Conservation (phyloP, 2,329 filamentous ascomycete genomes). For the Aspergillus spinulosporus region DNA sequence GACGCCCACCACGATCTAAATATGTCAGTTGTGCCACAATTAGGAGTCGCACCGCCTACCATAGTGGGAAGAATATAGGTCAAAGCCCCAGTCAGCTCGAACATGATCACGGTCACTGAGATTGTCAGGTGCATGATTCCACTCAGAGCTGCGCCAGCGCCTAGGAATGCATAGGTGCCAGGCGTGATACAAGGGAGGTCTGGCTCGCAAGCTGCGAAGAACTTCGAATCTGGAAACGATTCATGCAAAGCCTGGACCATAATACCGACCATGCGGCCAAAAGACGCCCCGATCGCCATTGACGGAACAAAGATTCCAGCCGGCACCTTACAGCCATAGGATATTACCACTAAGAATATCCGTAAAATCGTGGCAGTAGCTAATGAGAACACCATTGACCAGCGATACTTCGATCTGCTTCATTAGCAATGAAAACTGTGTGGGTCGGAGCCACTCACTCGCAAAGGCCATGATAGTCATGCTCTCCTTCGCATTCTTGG, state of each 20-base stretch:
- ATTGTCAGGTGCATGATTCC: constrained; percentile 99
- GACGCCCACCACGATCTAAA: constrained; percentile 84
- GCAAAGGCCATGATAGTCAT: constrained; percentile 89
- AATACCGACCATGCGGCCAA: constrained; percentile 91
- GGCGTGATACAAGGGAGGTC: constrained; percentile 96
- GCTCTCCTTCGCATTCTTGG: constrained; percentile 82
- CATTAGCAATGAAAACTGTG: constrained; percentile 8
- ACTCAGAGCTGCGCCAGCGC: constrained; percentile 84
- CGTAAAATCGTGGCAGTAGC: constrained; percentile 77
- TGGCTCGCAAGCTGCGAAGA: constrained; percentile 85
- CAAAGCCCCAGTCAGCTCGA: constrained; percentile 93
- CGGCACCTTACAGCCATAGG: constrained; percentile 96
- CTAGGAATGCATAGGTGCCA: constrained; percentile 93
- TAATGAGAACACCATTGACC: constrained; percentile 76
- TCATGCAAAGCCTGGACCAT: constrained; percentile 91
- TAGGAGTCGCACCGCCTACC: constrained; percentile 46
- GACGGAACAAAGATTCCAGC: constrained; percentile 97
- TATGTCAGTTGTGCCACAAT: constrained; percentile 7
- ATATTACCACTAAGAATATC: constrained; percentile 84
- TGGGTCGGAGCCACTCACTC: constrained; percentile 53
- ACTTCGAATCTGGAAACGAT: constrained; percentile 74
- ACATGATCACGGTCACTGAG: constrained; percentile 98
- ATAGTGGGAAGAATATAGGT: constrained; percentile 98
- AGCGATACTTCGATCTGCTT: constrained; percentile 62
- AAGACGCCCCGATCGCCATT: constrained; percentile 94